These are phyloP conservation scores for Psidium guajava DNA, from an alignment of 345 rosid genomes.

Conservation along the genomic window DNA sequence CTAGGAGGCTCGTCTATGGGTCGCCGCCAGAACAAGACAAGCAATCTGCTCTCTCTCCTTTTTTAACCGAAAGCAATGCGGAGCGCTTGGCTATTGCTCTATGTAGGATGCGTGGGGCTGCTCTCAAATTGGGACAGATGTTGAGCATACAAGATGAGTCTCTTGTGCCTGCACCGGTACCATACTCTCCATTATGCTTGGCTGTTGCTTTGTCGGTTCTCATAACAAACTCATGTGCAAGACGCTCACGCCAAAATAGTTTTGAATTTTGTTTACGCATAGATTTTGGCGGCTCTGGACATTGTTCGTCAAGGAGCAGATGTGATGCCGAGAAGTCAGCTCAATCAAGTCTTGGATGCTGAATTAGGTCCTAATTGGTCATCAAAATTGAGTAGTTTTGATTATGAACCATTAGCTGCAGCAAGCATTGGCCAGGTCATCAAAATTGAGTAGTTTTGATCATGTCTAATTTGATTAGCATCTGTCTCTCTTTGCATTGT, in stretches of 20 bases:
- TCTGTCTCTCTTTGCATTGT: background rate
- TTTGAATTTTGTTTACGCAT: background rate
- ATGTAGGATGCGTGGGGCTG: constrained; percentile 99
- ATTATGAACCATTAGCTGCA: constrained; percentile 93
- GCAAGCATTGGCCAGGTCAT: constrained; percentile 98
- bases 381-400: constrained; percentile 68
- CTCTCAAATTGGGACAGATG: constrained; percentile 94
- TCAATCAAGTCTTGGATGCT: constrained; percentile 71
- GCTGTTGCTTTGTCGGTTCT: background rate
- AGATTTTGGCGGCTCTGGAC: constrained; percentile 96
- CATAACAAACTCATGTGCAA: background rate
- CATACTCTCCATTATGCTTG: background rate
- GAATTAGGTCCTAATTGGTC: constrained; percentile 88
- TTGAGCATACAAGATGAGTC: constrained; percentile 95
- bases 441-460: background rate
- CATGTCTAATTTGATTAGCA: background rate
- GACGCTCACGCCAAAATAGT: background rate
- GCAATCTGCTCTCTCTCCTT: constrained; percentile 60
- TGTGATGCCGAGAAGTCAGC: constrained; percentile 95
- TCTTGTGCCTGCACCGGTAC: constrained; percentile 97
- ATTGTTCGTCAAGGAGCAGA: constrained; percentile 99
- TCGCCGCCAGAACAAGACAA: constrained; percentile 36
- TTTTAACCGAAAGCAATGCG: constrained; percentile 78
- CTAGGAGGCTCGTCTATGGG: constrained; percentile 73
- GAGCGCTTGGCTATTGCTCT: constrained; percentile 86